A percentile compares a stretch with the other conserved stretches of the same genome.
phyloP scores from a whole-genome alignment of 768 basidiomycete genomes.

The Trichaptum fuscoviolaceum region DNA sequence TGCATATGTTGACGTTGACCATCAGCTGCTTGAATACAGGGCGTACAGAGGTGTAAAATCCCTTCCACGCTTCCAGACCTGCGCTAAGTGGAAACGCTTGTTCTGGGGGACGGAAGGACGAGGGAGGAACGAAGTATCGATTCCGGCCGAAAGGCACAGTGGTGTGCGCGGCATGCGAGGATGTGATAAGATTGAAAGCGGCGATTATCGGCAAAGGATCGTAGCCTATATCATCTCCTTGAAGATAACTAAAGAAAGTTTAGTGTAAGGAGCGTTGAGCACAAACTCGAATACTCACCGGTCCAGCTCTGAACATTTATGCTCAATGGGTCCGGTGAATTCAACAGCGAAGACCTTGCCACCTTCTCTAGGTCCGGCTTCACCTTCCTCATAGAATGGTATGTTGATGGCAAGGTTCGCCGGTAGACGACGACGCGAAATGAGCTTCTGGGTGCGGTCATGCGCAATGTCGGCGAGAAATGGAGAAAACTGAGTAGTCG shows the following conservation, averaged over 20 bases:
- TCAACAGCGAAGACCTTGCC: conserved; percentile 14
- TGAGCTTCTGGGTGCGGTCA: conserved; percentile 41
- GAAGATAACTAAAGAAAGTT: conserved; percentile 13
- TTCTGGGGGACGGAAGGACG: neutral
- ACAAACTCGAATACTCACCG: conserved; percentile 9
- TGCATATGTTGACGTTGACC: conserved; percentile 51
- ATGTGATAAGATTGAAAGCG: conserved; percentile 21
- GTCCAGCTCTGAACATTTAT: conserved; percentile 11
- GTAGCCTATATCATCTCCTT: conserved; percentile 11
- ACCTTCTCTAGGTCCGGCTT: conserved; percentile 23
- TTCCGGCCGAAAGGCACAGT: conserved; percentile 17
- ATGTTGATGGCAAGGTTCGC: conserved; percentile 38
- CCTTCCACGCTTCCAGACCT: conserved; percentile 42
- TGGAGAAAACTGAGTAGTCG: conserved; percentile 27
- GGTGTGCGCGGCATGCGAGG: conserved; percentile 13
- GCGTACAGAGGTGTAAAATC: conserved; percentile 47
- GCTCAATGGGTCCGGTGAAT: conserved; percentile 6
- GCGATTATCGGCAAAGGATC: conserved; percentile 18
- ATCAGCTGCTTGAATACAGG: conserved; percentile 43
- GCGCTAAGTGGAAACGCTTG: conserved; percentile 31
- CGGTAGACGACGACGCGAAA: conserved; percentile 40
- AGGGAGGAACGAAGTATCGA: conserved; percentile 18
- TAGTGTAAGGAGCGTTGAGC: neutral
- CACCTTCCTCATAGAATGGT: conserved; percentile 38
- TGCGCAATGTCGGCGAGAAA: conserved; percentile 45